Evolutionary conservation across 202 grass and related monocot species (phyloP).

Genomic region (Panicum virgatum): DNA sequence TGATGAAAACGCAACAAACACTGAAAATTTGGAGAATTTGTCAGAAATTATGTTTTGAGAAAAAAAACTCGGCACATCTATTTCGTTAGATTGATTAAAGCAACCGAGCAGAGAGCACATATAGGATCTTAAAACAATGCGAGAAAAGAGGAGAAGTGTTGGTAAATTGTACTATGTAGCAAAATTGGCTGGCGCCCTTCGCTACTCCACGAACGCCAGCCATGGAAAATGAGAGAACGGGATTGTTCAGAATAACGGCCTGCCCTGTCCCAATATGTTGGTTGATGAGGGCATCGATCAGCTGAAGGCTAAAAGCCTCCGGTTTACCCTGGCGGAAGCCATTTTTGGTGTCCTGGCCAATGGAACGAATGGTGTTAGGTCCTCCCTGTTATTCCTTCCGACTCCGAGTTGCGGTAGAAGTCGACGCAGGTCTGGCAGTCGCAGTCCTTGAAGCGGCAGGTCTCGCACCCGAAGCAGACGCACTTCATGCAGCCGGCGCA

Average conservation of each 20-base stretch:
- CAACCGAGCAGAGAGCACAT: neutral
- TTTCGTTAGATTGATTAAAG: neutral
- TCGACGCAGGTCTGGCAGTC: constrained; percentile 87
- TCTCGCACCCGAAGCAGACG: constrained; percentile 89
- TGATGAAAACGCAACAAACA: no score
- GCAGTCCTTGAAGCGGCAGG: constrained; percentile 90
- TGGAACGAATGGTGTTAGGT: constrained; percentile 38
- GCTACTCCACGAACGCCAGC: neutral
- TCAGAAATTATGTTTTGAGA: no score
- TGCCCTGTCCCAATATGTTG: neutral
- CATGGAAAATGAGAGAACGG: neutral
- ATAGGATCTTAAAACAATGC: neutral
- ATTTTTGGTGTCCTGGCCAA: constrained; percentile 8
- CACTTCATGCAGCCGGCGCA: constrained; percentile 88
- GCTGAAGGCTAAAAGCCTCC: no score
- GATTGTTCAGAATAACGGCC: neutral
- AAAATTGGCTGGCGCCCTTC: constrained; percentile 12
- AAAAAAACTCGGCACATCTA: neutral
- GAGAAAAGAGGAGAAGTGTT: neutral
- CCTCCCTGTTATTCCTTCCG: constrained; percentile 38
- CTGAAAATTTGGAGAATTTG: no score
- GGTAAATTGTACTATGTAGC: neutral
- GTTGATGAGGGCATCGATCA: neutral
- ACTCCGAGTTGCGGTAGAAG: constrained; percentile 84
- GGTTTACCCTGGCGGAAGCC: neutral